Percentiles rank a stretch among this genome's conserved stretches.
Conservation (phyloP, 441 rosid species). For the Adansonia gregorii region DNA sequence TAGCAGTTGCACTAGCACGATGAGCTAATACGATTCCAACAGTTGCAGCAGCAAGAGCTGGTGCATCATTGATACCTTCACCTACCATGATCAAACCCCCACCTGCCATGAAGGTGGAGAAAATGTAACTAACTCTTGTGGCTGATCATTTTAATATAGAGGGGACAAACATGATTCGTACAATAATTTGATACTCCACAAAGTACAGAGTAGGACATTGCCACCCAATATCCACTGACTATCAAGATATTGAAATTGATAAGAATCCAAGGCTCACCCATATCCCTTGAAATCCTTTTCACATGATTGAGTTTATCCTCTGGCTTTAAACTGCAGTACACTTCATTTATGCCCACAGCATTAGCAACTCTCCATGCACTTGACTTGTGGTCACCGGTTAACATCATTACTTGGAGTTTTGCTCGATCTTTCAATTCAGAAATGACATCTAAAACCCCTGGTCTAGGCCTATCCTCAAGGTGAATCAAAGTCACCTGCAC, state of each 20-base stretch:
- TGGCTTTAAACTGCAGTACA: slow-evolving; percentile 82
- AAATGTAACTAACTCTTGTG: background rate
- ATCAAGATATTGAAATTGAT: slow-evolving; percentile 1
- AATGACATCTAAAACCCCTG: slow-evolving; percentile 76
- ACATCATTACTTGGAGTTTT: slow-evolving; percentile 75
- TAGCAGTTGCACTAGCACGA: slow-evolving; percentile 95
- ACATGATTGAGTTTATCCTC: slow-evolving; percentile 89
- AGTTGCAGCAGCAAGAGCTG: slow-evolving; percentile 94
- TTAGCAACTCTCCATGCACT: slow-evolving; percentile 96
- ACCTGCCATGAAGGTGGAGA: slow-evolving; percentile 44
- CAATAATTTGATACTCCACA: background rate
- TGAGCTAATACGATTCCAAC: slow-evolving; percentile 96
- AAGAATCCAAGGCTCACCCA: slow-evolving; percentile 45
- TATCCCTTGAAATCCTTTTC: slow-evolving; percentile 68
- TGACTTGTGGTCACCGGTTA: slow-evolving; percentile 92
- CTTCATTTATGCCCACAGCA: slow-evolving; percentile 83
- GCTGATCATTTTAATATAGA: background rate
- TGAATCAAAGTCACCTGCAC: slow-evolving; percentile 83
- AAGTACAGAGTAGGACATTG: background rate
- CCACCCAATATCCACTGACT: background rate
- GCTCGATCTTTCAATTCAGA: slow-evolving; percentile 63
- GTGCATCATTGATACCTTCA: slow-evolving; percentile 96
- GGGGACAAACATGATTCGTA: background rate
- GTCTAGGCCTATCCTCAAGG: slow-evolving; percentile 86
- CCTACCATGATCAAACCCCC: slow-evolving; percentile 95